Conservation (phyloP, 306 rosid genomes). For the Fragaria iinumae region DNA sequence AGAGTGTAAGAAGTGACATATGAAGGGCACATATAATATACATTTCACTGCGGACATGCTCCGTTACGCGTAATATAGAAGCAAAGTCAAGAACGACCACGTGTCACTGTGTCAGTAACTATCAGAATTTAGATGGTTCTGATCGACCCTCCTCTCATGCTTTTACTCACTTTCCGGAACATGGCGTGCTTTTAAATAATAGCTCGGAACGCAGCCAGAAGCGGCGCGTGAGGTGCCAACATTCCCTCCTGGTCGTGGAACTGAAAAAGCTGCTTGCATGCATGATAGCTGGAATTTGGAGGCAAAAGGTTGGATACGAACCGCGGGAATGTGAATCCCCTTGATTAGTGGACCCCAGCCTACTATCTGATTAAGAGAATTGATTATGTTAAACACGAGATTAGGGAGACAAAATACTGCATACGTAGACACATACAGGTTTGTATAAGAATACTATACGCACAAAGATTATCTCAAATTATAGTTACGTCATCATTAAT, state of each 20-base stretch:
- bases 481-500: not conserved
- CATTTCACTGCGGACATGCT: slow-evolving; percentile 1
- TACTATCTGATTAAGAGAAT: not conserved
- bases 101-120: not conserved
- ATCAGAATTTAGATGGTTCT: not conserved
- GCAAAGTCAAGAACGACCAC: not conserved
- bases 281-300: slow-evolving; percentile 13
- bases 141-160: not conserved
- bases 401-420: not conserved
- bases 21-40: not conserved
- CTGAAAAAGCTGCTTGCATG: not conserved
- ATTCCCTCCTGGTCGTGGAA: not conserved
- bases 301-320: slow-evolving; percentile 23
- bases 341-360: not conserved
- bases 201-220: too few species aligned
- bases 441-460: not conserved
- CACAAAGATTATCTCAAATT: not conserved
- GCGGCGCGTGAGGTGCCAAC: slow-evolving; percentile 1
- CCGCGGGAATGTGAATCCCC: not conserved
- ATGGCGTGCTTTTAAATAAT: not conserved
- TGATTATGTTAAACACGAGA: not conserved
- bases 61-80: not conserved
- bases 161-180: not conserved
- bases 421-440: not conserved
- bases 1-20: not conserved